A percentile compares a stretch with the other conserved stretches of the same genome.
Conservation (phyloP, 805 yeast genomes). For the Pichia exigua region DNA sequence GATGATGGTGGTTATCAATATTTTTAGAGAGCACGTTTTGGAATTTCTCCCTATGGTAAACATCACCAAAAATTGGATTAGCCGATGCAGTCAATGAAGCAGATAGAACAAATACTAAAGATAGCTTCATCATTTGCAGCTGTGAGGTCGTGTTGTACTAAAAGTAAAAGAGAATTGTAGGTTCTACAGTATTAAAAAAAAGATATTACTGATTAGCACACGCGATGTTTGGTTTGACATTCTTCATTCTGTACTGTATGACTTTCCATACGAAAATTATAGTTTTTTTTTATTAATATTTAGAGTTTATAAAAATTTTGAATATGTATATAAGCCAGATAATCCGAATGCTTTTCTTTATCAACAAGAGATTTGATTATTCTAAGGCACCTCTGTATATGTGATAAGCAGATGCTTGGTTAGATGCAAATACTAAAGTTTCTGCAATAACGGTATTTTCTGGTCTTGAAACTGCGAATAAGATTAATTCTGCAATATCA, state of each 20-base stretch:
- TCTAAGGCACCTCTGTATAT: constrained; percentile 34
- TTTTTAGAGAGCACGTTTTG: constrained; percentile 4
- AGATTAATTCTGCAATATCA: constrained; percentile 70
- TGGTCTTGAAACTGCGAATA: constrained; percentile 58
- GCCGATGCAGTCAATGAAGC: neutral
- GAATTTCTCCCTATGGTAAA: neutral
- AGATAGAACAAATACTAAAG: neutral
- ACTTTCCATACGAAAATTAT: too few relatives aligned
- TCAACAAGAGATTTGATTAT: neutral
- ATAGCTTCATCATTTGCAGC: neutral
- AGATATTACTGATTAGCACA: too few relatives aligned
- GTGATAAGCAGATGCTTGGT: constrained; percentile 76
- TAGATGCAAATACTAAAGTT: constrained; percentile 71
- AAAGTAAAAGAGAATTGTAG: too few relatives aligned
- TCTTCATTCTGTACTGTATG: too few relatives aligned
- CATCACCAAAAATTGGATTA: constrained; percentile 1
- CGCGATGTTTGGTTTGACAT: too few relatives aligned
- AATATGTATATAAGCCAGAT: neutral
- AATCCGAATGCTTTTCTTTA: neutral
- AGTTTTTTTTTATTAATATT: too few relatives aligned
- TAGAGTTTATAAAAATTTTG: neutral
- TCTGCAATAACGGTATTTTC: constrained; percentile 73
- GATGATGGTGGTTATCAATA: neutral
- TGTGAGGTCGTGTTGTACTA: neutral
- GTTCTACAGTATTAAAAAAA: too few relatives aligned